phyloP scores from a whole-genome alignment of 257 asterid genomes.

The Fraxinus americana region DNA sequence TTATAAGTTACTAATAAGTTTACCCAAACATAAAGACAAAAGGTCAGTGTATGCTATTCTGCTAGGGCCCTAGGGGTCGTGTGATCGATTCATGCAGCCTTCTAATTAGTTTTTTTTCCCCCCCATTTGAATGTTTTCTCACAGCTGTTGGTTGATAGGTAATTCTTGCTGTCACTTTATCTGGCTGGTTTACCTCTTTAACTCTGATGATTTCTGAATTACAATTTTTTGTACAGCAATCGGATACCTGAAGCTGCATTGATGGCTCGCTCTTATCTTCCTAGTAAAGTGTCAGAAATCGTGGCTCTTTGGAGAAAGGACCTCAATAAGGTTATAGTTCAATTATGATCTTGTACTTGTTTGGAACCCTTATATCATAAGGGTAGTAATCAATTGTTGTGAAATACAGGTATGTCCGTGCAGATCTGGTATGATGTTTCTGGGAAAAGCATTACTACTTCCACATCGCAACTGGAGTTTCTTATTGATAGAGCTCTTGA shows the following conservation, averaged over 20 bases:
- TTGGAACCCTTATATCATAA: no score
- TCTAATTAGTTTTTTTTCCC: neutral
- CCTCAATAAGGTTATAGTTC: constrained; percentile 71
- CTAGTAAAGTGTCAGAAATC: constrained; percentile 94
- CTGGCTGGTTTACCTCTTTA: constrained; percentile 23
- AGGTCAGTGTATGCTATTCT: constrained; percentile 3
- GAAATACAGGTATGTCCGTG: no score
- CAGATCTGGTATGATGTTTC: no score
- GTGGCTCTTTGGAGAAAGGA: constrained; percentile 94
- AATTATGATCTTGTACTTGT: neutral
- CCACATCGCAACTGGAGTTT: no score
- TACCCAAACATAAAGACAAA: neutral
- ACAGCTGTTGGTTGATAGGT: constrained; percentile 96
- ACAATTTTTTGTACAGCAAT: constrained; percentile 57
- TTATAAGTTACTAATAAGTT: no score
- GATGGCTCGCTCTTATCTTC: constrained; percentile 99
- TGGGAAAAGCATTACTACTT: no score
- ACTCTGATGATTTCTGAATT: constrained; percentile 22
- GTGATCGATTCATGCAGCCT: constrained; percentile 17
- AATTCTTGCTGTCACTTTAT: constrained; percentile 19
- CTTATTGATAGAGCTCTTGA: no score
- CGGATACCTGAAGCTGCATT: constrained; percentile 99
- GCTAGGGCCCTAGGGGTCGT: neutral
- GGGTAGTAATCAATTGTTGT: no score
- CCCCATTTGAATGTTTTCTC: neutral